These are phyloP conservation scores for Hypoxylon sp. DNA, from an alignment of 2,329 filamentous ascomycete genomes.

Conservation along the genomic window DNA sequence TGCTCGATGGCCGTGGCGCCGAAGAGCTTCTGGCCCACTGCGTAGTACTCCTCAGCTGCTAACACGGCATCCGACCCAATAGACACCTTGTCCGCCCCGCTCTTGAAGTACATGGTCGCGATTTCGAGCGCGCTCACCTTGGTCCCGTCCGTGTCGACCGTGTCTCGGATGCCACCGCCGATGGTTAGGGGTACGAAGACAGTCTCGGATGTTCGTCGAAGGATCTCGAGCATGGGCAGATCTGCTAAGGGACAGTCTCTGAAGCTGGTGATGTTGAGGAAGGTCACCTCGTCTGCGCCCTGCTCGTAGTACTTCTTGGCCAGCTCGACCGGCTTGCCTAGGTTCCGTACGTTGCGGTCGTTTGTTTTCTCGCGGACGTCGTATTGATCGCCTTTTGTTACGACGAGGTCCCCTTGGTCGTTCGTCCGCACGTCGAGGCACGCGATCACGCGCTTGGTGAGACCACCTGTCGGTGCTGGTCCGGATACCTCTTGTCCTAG, in stretches of 20 bases:
- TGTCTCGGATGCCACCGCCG: slow-evolving; percentile 95
- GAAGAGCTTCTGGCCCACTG: slow-evolving; percentile 74
- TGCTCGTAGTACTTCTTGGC: slow-evolving; percentile 95
- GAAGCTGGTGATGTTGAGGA: slow-evolving; percentile 98
- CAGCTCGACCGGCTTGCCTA: slow-evolving; percentile 97
- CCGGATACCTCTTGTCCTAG: slow-evolving; percentile 59
- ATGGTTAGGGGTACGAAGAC: slow-evolving; percentile 98
- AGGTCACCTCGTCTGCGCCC: slow-evolving; percentile 96
- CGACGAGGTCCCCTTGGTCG: slow-evolving; percentile 93
- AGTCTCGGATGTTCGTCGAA: slow-evolving; percentile 86
- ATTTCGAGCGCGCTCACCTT: slow-evolving; percentile 92
- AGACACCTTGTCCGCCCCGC: slow-evolving; percentile 96
- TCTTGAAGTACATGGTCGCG: slow-evolving; percentile 97
- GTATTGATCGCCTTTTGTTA: slow-evolving; percentile 99
- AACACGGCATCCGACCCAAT: slow-evolving; percentile 95
- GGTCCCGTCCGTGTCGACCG: slow-evolving; percentile 88
- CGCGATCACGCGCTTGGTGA: slow-evolving; percentile 94
- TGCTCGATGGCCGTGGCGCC: slow-evolving; percentile 95
- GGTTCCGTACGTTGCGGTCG: slow-evolving; percentile 82
- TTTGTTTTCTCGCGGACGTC: slow-evolving; percentile 91
- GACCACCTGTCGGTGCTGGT: slow-evolving; percentile 68
- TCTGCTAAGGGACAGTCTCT: slow-evolving; percentile 94
- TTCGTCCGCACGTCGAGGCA: slow-evolving; percentile 97
- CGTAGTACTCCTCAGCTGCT: slow-evolving; percentile 92
- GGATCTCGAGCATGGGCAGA: slow-evolving; percentile 94